Conservation (phyloP, 495 filamentous ascomycete genomes). For the Talaromyces ruber region DNA sequence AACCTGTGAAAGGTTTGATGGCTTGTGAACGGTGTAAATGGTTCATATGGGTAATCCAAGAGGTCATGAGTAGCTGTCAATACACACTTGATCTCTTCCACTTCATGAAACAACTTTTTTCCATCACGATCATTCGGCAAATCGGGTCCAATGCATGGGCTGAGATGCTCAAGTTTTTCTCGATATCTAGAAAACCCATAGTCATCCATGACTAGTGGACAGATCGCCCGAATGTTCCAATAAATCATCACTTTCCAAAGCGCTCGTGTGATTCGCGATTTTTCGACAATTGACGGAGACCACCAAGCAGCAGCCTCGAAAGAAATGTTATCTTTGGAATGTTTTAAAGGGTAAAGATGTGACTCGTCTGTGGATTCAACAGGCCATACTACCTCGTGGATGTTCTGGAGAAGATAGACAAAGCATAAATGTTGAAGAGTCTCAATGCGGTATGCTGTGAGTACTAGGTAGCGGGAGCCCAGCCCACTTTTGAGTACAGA, state of each 20-base stretch:
- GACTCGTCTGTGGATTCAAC: not conserved
- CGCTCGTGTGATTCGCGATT: not conserved
- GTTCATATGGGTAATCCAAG: not conserved
- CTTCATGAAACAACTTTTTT: not conserved
- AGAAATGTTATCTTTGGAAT: not conserved
- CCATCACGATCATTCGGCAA: not conserved
- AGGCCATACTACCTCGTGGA: not conserved
- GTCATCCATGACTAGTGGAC: not conserved
- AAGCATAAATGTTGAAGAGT: not conserved
- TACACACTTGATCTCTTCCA: not conserved
- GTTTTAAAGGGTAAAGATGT: not conserved
- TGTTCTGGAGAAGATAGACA: not conserved
- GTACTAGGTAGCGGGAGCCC: not conserved
- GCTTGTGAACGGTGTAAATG: not conserved
- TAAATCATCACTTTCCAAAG: constrained; percentile 5
- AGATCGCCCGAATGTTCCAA: not conserved
- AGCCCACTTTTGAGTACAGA: not conserved
- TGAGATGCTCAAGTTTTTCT: not conserved
- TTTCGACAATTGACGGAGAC: not conserved
- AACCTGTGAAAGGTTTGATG: not conserved
- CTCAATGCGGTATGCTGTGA: not conserved
- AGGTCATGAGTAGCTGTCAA: not conserved
- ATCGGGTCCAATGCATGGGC: not conserved
- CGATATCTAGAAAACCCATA: not conserved
- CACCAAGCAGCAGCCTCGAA: not conserved